Evolutionary conservation across 2,329 filamentous ascomycete genomes (phyloP), one percentile per base, ranked within the genome.

Genomic region (Fusarium heterosporum): DNA sequence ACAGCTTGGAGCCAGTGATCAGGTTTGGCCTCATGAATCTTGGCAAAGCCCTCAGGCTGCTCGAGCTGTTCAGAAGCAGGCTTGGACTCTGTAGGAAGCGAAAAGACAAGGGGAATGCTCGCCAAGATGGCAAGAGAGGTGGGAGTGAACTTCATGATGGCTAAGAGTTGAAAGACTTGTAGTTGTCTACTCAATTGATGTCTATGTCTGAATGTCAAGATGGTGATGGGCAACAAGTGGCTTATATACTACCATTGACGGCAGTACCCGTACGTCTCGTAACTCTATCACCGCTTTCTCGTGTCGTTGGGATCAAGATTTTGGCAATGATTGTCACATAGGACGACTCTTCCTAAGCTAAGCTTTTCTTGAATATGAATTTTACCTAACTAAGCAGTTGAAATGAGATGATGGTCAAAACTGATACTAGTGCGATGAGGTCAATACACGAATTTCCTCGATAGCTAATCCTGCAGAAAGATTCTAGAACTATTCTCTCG

Each of bases 71-170:
- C 26, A 22, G n/a, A n/a, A 34, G 36, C 14, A 9, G 52, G 45
- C 22, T 51, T 16, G 11, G 11, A 8, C 8, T 55, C 52, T 3
- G 52, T 29, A 7, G 52, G 52, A 1, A 41, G 16, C 8, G 45
- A 40, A 17, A 11, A 32, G 34, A 26, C 45, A 1, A 55, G 13
- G 4, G 52, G 53, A 2, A 42, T 16, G 29, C 38, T 25, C 19
- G 25, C 38, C 8, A 53, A 17, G 4, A 56, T 22, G 11, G 47
- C 29, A 25, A 56, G 47, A 4, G 38, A 34, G 3, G 28, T 13
- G 10, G 32, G 28, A 19, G 25, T 29, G 47, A 56, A 26, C 38
- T 53, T 56, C 53, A 56, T 56, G 47, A 4, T 56, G 47, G 4
- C 12, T 10, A 5, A 2, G 16, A 9, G 14, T 40, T 40, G 26